Percentiles rank a stretch among this genome's conserved stretches.
phyloP scores from a whole-genome alignment of 1,139 yeast genomes.

The Suhomyces wounanorum region DNA sequence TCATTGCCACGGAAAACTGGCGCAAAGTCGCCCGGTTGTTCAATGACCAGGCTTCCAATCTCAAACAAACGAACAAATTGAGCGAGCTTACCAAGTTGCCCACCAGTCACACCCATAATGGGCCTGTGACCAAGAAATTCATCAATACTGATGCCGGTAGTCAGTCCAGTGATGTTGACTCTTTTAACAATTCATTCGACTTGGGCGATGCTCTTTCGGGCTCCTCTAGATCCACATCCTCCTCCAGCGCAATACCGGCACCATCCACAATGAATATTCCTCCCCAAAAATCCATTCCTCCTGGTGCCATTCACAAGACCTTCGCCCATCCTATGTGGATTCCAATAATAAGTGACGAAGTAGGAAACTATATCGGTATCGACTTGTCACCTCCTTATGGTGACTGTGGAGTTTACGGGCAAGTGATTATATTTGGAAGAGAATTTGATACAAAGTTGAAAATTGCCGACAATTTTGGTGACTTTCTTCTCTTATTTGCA shows the following conservation, averaged over 20 bases:
- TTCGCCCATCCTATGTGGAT: slow-evolving; percentile 92
- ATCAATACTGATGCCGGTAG: slow-evolving; percentile 12
- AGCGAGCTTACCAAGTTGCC: slow-evolving; percentile 30
- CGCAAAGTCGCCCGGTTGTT: slow-evolving; percentile 58
- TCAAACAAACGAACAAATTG: slow-evolving; percentile 23
- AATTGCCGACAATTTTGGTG: slow-evolving; percentile 83
- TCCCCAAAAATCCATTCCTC: slow-evolving; percentile 74
- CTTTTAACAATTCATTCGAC: slow-evolving; percentile 9
- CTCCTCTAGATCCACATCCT: slow-evolving; percentile 9
- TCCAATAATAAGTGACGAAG: slow-evolving; percentile 82
- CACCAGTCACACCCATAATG: slow-evolving; percentile 25
- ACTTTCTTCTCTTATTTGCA: slow-evolving; percentile 75
- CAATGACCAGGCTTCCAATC: slow-evolving; percentile 31
- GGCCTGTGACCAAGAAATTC: slow-evolving; percentile 26
- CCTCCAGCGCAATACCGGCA: slow-evolving; percentile 6
- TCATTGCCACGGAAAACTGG: slow-evolving; percentile 67
- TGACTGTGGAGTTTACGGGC: slow-evolving; percentile 68
- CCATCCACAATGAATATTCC: slow-evolving; percentile 35
- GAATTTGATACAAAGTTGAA: slow-evolving; percentile 84
- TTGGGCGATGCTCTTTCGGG: slow-evolving; percentile 8
- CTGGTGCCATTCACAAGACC: slow-evolving; percentile 63
- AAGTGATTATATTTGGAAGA: slow-evolving; percentile 83
- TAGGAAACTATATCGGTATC: slow-evolving; percentile 87
- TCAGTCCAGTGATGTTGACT: slow-evolving; percentile 5
- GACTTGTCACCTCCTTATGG: slow-evolving; percentile 82